Evolutionary conservation across 805 yeast genomes (phyloP).

Genomic region (Priceomyces medius): DNA sequence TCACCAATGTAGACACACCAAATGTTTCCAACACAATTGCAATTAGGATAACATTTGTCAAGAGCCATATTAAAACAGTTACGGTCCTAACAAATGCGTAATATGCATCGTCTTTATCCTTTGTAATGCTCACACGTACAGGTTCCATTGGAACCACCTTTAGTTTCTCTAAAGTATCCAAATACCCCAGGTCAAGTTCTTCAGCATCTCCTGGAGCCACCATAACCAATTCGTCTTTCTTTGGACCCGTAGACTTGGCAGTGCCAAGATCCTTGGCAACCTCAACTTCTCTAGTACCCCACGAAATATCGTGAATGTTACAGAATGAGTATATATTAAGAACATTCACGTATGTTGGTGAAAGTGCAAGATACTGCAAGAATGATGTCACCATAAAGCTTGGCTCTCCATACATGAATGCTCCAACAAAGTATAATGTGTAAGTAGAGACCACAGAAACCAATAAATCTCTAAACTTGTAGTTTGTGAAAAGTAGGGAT

Average conservation of each 20-base stretch:
- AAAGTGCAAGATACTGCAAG: conserved; percentile 74
- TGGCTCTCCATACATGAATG: conserved; percentile 83
- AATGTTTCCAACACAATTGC: conserved; percentile 85
- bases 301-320: conserved; percentile 92
- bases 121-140: conserved; percentile 15
- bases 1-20: conserved; percentile 55
- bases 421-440: conserved; percentile 72
- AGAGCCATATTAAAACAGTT: conserved; percentile 87
- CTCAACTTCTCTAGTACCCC: conserved; percentile 94
- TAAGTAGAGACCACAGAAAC: conserved; percentile 87
- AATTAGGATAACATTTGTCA: conserved; percentile 77
- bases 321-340: conserved; percentile 93
- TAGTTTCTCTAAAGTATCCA: conserved; percentile 60
- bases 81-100: conserved; percentile 88
- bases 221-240: conserved; percentile 41
- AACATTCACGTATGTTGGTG: conserved; percentile 89
- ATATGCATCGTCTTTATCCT: conserved; percentile 61
- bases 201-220: conserved; percentile 65
- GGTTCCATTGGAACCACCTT: conserved; percentile 34
- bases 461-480: conserved; percentile 79
- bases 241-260: conserved; percentile 56
- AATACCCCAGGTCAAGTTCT: conserved; percentile 76
- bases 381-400: conserved; percentile 90
- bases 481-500: conserved; percentile 55
- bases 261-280: conserved; percentile 72